Conservation (phyloP, 441 rosid genomes). For the Populus tomentosa region DNA sequence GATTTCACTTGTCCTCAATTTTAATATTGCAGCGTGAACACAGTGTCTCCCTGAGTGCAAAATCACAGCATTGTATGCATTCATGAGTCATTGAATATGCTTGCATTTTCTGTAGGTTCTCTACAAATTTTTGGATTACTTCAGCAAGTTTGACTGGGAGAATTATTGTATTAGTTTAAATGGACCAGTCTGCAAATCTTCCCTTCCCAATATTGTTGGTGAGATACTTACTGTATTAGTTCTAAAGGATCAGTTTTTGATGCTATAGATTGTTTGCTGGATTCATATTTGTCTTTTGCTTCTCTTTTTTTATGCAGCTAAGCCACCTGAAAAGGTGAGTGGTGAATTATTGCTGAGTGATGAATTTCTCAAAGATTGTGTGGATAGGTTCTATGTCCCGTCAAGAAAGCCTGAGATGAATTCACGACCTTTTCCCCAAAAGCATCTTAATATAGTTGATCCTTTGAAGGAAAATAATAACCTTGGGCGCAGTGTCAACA, state of each 20-base stretch:
- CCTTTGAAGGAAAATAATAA: conserved; percentile 84
- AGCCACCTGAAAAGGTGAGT: conserved; percentile 55
- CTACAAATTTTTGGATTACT: conserved; percentile 76
- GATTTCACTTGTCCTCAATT: background rate
- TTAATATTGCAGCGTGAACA: background rate
- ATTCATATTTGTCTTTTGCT: background rate
- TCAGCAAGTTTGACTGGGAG: conserved; percentile 97
- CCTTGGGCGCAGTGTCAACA: conserved; percentile 95
- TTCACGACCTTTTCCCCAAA: conserved; percentile 53
- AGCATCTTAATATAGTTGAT: conserved; percentile 83
- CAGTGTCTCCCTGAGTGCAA: background rate
- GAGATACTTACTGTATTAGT: conserved; percentile 19
- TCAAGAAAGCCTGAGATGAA: conserved; percentile 56
- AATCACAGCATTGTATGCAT: background rate
- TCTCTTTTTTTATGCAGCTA: conserved; percentile 41
- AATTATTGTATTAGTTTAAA: conserved; percentile 78
- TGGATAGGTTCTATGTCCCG: conserved; percentile 57
- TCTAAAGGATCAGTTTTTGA: background rate
- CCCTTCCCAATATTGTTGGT: conserved; percentile 77
- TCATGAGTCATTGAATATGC: background rate
- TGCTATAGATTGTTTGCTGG: background rate
- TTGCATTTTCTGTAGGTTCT: conserved; percentile 47
- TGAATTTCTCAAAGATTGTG: conserved; percentile 62
- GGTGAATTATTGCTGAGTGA: conserved; percentile 53
- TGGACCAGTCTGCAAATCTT: conserved; percentile 62